Evolutionary conservation across 176 grass and related monocot species (phyloP), one percentile per base, ranked within the genome.

Genomic region (Aegilops speltoides): DNA sequence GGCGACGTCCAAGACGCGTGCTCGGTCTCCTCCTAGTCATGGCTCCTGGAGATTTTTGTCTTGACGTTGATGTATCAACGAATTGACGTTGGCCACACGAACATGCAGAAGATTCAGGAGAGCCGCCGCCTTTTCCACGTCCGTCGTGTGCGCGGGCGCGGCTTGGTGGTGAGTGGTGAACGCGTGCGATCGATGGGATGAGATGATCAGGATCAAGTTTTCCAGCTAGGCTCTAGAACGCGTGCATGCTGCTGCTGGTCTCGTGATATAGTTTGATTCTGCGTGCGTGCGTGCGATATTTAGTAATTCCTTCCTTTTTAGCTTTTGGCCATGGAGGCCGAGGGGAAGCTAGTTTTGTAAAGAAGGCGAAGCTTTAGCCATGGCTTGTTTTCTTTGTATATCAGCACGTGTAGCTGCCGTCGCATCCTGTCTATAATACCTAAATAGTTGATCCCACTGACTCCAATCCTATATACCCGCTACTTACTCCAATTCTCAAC

Each of bases 71-170:
- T 28, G 4, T n/a, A 52, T 16, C 72, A 16, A 23, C 70, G 3
- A 80, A 80, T 64, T 29, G 88, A 50, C 72, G 11, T 5, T n/a
- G 11, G 70, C 40, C 82, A 76, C 70, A 84, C 78, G 65, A 46
- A 15, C 54, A 5, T 68, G 65, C 31, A 25, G 81, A 68, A 77
- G 50, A 82, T 82, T 77, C 78, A 76, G 59, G 83, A 46, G 87
- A 74, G 36, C 78, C 19, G 13, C 46, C 46, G 19, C 7, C 20
- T 69, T 76, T 75, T 1, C 73, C 73, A 52, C 14, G 3, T 52
- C 43, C 10, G 15, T 31, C 73, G 40, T 29, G 13, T 29, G 32
- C 37, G 0, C 31, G 17, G 54, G 54, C 0, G 59, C 11, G 52
- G 52, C 14, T 62, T 28, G 3, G 54, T 19, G 6, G 25, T 48